Percentiles rank a stretch among this genome's conserved stretches.
phyloP scores from a whole-genome alignment of 2,329 filamentous ascomycete species.

The Dactylellina drechsleri region DNA sequence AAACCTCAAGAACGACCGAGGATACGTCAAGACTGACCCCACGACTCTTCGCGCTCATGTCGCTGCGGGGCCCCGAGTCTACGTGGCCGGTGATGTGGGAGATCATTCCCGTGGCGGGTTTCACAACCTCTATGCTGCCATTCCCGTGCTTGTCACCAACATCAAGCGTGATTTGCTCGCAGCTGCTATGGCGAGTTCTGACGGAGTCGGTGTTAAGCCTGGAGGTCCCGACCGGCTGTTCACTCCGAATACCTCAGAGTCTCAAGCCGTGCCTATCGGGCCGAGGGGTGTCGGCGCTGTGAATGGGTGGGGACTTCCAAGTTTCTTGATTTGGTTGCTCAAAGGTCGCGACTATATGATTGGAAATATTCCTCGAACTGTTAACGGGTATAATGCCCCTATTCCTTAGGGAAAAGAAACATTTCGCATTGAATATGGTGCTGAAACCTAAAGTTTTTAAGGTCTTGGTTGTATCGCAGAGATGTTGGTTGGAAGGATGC shows the following conservation, averaged over 20 bases:
- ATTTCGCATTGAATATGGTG: not conserved
- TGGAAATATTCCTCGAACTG: conserved; percentile 61
- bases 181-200: conserved; percentile 54
- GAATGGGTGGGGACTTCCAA: conserved; percentile 64
- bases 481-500: no score
- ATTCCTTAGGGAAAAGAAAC: not conserved
- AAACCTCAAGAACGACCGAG: conserved; percentile 60
- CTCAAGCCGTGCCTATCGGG: conserved; percentile 66
- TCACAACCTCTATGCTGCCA: conserved; percentile 62
- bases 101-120: conserved; percentile 63
- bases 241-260: conserved; percentile 64
- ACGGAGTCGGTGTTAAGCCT: conserved; percentile 16
- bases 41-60: conserved; percentile 62
- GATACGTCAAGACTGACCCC: conserved; percentile 62
- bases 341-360: conserved; percentile 65
- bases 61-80: conserved; percentile 61
- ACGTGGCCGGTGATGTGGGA: conserved; percentile 65
- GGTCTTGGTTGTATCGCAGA: no score
- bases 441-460: no score
- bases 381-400: conserved; percentile 8
- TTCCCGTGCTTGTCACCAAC: conserved; percentile 65
- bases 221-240: conserved; percentile 60
- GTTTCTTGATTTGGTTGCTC: conserved; percentile 63
- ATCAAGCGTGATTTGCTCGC: conserved; percentile 66
- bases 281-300: conserved; percentile 64